Base-by-base conservation (phyloP, 352 stramenopile genomes). In the Bremia lactucae region DNA sequence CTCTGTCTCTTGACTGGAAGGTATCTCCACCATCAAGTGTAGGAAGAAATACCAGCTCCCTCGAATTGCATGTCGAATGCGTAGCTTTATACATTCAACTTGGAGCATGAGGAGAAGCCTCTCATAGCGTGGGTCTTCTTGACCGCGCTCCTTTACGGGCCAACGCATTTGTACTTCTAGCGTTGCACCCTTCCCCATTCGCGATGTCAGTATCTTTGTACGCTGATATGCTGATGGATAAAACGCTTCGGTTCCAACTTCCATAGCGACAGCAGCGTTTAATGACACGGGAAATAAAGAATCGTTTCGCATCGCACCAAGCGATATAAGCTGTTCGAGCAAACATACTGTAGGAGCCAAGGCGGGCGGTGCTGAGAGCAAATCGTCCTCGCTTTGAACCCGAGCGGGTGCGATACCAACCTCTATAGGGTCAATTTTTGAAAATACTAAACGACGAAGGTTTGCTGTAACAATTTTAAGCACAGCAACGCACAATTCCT, bases 111-210 rank as follows among this genome's bases (percentile, higher is more conserved):
- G 53, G 22, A 93, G 72, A 6, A 93, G 68, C 2, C 81, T 65
- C 42, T 93, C 81, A 44, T 90, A 93, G 15, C 81, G 78, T 23
- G 81, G 78, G 31, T 93, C 81, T 65, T 93, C 81, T 50, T 93
- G 81, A 23, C 88, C 78, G 3, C 76, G 70, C 41, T 93, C 81
- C 50, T 88, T 72, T 13, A 90, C 81, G 23, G 81, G 81, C 81
- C 81, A 93, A 15, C 76, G 78, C 24, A 93, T 71, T 59, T 93
- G 81, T 5, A 91, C 63, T 47, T 93, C 81, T 13, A 93, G 54
- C 8, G 76, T 93, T 25, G 81, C 75, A 20, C 81, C 78, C 15
- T 74, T 83, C 15, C 78, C 81, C 81, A 93, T 93, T 9, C 79
- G 72, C 7, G 70, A 84, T 25, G 78, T 82, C 33, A 93, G 42